phyloP scores from a whole-genome alignment of 768 basidiomycete genomes.

The Coprinopsis strossmayeri region DNA sequence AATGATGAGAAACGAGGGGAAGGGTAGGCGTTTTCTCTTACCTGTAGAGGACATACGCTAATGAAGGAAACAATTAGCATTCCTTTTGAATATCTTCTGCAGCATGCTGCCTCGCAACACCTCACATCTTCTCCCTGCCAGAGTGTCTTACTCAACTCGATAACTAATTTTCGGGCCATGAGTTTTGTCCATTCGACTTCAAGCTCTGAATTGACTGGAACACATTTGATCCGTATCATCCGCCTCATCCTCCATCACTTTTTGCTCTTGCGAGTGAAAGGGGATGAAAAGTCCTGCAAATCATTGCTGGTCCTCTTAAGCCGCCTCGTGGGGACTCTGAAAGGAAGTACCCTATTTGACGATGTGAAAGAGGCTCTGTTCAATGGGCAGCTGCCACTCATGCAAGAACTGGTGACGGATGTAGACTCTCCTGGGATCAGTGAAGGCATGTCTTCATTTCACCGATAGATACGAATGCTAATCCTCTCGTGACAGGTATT shows the following conservation, averaged over 20 bases:
- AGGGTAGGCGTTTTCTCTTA: background rate
- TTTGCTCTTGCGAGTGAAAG: constrained; percentile 7
- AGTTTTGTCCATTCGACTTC: constrained; percentile 19
- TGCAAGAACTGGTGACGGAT: constrained; percentile 30
- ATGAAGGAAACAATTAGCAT: background rate
- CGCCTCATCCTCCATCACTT: constrained; percentile 17
- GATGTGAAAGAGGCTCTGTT: constrained; percentile 37
- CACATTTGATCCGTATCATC: constrained; percentile 20
- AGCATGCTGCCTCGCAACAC: background rate
- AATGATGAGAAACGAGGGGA: background rate
- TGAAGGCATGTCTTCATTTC: constrained; percentile 24
- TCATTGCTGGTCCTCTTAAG: constrained; percentile 34
- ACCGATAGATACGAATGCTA: background rate
- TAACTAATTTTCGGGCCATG: background rate
- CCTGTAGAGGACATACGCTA: background rate
- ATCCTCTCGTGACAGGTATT: background rate
- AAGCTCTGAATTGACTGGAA: constrained; percentile 15
- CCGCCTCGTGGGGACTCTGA: constrained; percentile 25
- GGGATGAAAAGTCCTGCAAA: constrained; percentile 15
- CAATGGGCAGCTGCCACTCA: constrained; percentile 17
- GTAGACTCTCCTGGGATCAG: constrained; percentile 18
- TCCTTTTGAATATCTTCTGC: constrained; percentile 8
- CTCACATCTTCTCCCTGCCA: constrained; percentile 1
- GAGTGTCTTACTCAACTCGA: background rate
- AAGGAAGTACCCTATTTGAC: constrained; percentile 18